Conservation (phyloP, 2,329 filamentous ascomycete species). For the Cladosporium sp. region DNA sequence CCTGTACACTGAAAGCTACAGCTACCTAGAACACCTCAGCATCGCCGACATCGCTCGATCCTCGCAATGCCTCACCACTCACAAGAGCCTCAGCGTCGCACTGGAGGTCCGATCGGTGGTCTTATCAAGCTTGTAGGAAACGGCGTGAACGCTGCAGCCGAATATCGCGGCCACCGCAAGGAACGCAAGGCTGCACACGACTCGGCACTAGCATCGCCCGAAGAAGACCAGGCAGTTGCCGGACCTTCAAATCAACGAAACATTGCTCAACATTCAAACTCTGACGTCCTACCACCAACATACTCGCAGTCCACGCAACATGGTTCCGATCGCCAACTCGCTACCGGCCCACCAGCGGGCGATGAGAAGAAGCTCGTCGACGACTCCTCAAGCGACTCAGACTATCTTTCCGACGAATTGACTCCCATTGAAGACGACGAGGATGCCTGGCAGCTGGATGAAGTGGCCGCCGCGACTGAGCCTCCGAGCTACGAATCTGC, state of each 20-base stretch:
- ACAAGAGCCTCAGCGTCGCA: background rate
- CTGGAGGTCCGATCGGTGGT: slow-evolving; percentile 3
- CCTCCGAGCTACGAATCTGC: slow-evolving; percentile 28
- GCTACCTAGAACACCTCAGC: background rate
- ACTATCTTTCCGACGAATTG: slow-evolving; percentile 11
- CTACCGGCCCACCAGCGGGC: slow-evolving; percentile 10
- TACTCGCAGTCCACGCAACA: slow-evolving; percentile 13
- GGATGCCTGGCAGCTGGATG: slow-evolving; percentile 30
- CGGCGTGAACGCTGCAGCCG: slow-evolving; percentile 26
- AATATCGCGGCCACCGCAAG: slow-evolving; percentile 28
- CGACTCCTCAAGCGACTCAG: slow-evolving; percentile 5
- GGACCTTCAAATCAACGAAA: background rate
- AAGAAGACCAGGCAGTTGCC: background rate
- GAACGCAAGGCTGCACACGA: slow-evolving; percentile 19
- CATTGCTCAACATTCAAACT: background rate
- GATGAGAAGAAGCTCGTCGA: slow-evolving; percentile 11
- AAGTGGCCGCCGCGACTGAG: slow-evolving; percentile 21
- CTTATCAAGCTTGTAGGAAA: slow-evolving; percentile 19
- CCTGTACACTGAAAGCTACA: background rate
- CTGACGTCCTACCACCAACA: slow-evolving; percentile 9
- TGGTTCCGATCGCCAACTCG: slow-evolving; percentile 12
- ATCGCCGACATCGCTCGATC: no score
- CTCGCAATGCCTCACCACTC: background rate
- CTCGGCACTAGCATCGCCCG: slow-evolving; percentile 3
- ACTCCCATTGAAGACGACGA: slow-evolving; percentile 26